Percentiles rank a stretch among this genome's conserved stretches.
These are phyloP conservation scores for Lodderomyces metapsilosis DNA, from an alignment of 1,139 yeast species.

Conservation along the genomic window DNA sequence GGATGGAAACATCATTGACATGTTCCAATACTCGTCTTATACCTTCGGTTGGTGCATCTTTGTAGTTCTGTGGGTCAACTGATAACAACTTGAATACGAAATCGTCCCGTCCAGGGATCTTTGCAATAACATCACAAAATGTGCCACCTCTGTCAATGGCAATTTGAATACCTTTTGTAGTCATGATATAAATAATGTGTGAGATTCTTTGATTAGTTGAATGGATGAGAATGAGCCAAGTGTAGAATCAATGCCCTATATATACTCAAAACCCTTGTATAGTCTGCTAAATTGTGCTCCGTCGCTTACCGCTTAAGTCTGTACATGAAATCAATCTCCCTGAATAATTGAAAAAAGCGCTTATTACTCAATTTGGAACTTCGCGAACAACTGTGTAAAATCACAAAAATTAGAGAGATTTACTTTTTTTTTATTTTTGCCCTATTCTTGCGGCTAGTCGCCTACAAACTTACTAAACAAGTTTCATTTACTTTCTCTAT, in stretches of 20 bases:
- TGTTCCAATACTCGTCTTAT: conserved; percentile 72
- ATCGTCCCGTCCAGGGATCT: conserved; percentile 41
- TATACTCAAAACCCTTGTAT: not conserved
- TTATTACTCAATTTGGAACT: not conserved
- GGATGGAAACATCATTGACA: conserved; percentile 45
- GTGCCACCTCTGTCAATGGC: conserved; percentile 75
- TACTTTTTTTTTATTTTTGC: not conserved
- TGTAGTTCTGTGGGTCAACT: conserved; percentile 82
- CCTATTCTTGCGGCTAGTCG: not conserved
- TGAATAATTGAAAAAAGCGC: not conserved
- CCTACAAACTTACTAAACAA: no score
- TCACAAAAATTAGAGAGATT: no score
- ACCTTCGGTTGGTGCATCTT: conserved; percentile 91
- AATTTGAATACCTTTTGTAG: conserved; percentile 21
- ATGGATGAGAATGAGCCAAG: not conserved
- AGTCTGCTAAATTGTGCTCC: not conserved
- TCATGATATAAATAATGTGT: not conserved
- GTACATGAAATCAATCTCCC: not conserved
- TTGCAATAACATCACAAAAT: conserved; percentile 75
- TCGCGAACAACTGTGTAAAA: not conserved
- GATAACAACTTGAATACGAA: conserved; percentile 65
- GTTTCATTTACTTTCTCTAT: no score
- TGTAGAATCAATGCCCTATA: not conserved
- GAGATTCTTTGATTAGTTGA: not conserved
- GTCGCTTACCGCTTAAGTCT: conserved; percentile 1